A percentile compares a stretch with the other conserved stretches of the same genome.
Conservation (phyloP, 1,284 basidiomycete species). For the Apiotrichum domesticum region DNA sequence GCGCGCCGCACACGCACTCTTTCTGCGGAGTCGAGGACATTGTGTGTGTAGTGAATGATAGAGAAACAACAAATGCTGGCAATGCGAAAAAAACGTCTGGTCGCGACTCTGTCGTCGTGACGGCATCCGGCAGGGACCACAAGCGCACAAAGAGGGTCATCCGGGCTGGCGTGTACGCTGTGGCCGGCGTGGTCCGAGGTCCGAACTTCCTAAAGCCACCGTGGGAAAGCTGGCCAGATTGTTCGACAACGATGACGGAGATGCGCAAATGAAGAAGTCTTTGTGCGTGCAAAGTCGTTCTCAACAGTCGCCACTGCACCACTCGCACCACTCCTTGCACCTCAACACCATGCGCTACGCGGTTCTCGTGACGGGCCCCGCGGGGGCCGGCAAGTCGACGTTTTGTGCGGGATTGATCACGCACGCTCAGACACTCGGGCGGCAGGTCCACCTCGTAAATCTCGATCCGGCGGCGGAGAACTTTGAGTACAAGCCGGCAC, state of each 20-base stretch:
- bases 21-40: constrained; percentile 9
- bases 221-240: too few relatives aligned
- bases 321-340: neutral
- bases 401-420: constrained; percentile 86
- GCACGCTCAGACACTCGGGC: constrained; percentile 75
- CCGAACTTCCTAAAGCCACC: too few relatives aligned
- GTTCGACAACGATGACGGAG: neutral
- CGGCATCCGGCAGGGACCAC: too few relatives aligned
- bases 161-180: too few relatives aligned
- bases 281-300: too few relatives aligned
- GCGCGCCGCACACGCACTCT: neutral
- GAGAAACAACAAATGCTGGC: too few relatives aligned
- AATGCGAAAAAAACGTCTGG: neutral
- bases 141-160: too few relatives aligned
- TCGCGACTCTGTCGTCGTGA: too few relatives aligned
- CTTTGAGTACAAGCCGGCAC: constrained; percentile 86
- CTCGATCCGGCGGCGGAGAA: constrained; percentile 93
- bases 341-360: constrained; percentile 70
- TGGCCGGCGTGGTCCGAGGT: too few relatives aligned
- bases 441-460: constrained; percentile 90
- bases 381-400: constrained; percentile 96
- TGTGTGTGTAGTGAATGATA: neutral
- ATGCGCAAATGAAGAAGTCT: neutral
- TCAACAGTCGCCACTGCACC: neutral
- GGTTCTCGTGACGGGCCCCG: constrained; percentile 66